Evolutionary conservation across 768 basidiomycete species (phyloP).

Genomic region (Mycena filopes): DNA sequence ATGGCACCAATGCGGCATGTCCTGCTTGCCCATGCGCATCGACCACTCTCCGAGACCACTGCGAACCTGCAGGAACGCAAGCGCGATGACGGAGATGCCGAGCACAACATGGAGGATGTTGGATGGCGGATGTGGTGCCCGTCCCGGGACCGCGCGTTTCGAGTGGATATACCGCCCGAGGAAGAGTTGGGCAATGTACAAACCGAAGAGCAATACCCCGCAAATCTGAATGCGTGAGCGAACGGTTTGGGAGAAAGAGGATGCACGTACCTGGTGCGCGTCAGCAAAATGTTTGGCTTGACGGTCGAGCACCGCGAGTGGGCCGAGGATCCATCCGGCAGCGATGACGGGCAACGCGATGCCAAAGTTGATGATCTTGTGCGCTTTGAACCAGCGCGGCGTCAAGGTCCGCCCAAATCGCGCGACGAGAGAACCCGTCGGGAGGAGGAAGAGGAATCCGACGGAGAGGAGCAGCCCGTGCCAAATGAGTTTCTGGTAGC

Average conservation of each 20-base stretch:
- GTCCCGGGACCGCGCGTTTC: constrained; percentile 41
- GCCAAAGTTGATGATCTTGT: constrained; percentile 60
- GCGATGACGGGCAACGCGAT: constrained; percentile 61
- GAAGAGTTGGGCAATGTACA: constrained; percentile 62
- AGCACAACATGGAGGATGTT: constrained; percentile 68
- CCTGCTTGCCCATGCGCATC: constrained; percentile 46
- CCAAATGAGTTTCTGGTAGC: constrained; percentile 56
- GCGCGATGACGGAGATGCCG: constrained; percentile 58
- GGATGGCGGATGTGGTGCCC: constrained; percentile 56
- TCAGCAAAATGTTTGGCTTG: constrained; percentile 56
- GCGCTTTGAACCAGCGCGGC: constrained; percentile 65
- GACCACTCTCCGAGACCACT: constrained; percentile 60
- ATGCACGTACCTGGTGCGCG: constrained; percentile 56
- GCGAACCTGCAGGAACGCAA: constrained; percentile 65
- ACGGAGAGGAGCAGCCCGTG: constrained; percentile 64
- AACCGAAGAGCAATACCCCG: constrained; percentile 60
- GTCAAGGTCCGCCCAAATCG: constrained; percentile 64
- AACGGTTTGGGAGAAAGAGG: not conserved
- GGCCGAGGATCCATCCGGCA: constrained; percentile 60
- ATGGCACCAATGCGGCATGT: constrained; percentile 50
- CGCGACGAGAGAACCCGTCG: constrained; percentile 62
- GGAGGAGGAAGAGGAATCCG: constrained; percentile 68
- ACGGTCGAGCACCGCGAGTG: constrained; percentile 55
- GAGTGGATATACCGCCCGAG: constrained; percentile 66
- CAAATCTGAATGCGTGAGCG: constrained; percentile 49